Conservation (phyloP, 2,329 filamentous ascomycete species). For the Fonsecaea multimorphosa region DNA sequence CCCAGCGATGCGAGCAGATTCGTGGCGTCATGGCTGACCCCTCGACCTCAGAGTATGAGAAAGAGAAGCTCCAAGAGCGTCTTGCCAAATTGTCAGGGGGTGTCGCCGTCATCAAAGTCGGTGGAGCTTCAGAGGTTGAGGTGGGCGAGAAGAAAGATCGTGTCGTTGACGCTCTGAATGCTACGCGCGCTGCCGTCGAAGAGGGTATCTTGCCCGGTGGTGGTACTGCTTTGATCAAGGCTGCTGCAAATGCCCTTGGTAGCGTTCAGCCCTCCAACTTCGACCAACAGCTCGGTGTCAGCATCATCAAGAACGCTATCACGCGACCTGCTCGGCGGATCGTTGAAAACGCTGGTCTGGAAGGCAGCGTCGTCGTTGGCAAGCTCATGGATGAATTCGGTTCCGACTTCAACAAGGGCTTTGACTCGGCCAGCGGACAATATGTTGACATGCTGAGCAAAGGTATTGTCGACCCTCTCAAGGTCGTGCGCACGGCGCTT, state of each 20-base stretch:
- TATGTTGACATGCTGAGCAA: constrained; percentile 98
- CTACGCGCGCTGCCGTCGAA: constrained; percentile 96
- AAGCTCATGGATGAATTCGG: constrained; percentile 96
- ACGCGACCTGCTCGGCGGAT: constrained; percentile 93
- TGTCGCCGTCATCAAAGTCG: constrained; percentile 99
- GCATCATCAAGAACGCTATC: constrained; percentile 97
- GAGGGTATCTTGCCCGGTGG: constrained; percentile 98
- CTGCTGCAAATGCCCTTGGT: constrained; percentile 83
- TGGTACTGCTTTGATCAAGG: constrained; percentile 98
- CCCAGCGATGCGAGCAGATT: constrained; percentile 98
- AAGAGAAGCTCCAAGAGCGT: constrained; percentile 99
- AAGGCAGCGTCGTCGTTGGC: constrained; percentile 94
- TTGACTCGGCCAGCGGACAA: constrained; percentile 94
- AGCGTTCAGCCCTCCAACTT: constrained; percentile 91
- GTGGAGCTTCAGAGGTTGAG: constrained; percentile 96
- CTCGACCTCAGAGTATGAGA: constrained; percentile 97
- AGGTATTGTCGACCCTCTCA: constrained; percentile 98
- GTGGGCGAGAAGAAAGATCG: constrained; percentile 99
- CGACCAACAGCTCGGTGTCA: constrained; percentile 97
- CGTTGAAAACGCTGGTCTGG: constrained; percentile 95
- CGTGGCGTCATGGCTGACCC: constrained; percentile 94
- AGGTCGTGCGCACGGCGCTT: constrained; percentile 97
- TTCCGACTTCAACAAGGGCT: constrained; percentile 95
- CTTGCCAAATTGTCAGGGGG: constrained; percentile 98
- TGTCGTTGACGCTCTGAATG: constrained; percentile 97